Base-by-base conservation (phyloP, 2,329 filamentous ascomycete genomes). In the Chaetomium strumarium region DNA sequence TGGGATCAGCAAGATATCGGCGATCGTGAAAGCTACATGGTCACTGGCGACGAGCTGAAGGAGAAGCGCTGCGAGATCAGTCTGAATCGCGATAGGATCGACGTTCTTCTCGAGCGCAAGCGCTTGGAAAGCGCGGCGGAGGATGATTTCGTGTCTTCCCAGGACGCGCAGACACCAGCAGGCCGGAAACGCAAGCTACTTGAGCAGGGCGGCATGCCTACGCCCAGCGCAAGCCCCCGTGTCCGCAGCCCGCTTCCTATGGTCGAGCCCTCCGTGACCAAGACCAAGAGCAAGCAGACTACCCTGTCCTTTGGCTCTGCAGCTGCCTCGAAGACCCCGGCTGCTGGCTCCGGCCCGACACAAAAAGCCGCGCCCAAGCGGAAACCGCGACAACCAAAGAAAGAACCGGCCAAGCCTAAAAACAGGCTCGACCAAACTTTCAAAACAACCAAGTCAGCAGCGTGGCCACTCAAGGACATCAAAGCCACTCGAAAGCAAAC, bases 1-100 rank as follows among this genome's bases (percentile, higher is more conserved):
- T 84, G 79, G 75, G 76, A 85, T 58, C 73, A 76, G 57, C 75
- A 79, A 52, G 78, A 78, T 17, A 69, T 75, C 37, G 75, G 75
- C 41, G 73, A 74, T 48, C 72, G 74, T 49, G 69, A 62, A 12
- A 58, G 63, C 40, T 69, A 76, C 31, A 72, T 76, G 49, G 65
- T 75, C 12, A 68, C 70, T 5, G 67, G 69, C 16, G 65, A 72
- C 51, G 71, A 74, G 54, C 68, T 72, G 51, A 72, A 73, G 51
- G 68, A 72, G 58, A 68, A 71, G 47, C 64, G 61, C 19, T 68
- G 58, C 29, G 61, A 67, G 42, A 66, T 70, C 42, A 66, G 67
- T 39, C 62, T 75, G 36, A 67, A 64, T 30, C 64, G 66, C 42
- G 64, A 67, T 24, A 68, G 67, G 40, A 61, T 77, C 17, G 68